A percentile compares a stretch with the other conserved stretches of the same genome.
These are phyloP conservation scores for Penicillium diatomitis DNA, from an alignment of 495 filamentous ascomycete genomes.

Conservation along the genomic window DNA sequence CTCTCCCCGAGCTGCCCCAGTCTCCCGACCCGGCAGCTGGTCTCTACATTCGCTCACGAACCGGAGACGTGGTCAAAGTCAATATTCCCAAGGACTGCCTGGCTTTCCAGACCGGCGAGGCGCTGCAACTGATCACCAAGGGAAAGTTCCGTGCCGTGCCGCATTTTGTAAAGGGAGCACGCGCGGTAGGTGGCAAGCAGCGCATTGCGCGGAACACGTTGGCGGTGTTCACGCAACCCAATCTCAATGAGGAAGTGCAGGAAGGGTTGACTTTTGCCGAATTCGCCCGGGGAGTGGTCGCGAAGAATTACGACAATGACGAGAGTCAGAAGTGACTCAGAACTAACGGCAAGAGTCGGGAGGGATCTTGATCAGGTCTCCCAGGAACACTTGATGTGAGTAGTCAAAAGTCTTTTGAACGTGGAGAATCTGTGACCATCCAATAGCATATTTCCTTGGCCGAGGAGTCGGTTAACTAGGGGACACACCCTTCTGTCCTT, in stretches of 20 bases:
- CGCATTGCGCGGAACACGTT: conserved; percentile 82
- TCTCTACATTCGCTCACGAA: conserved; percentile 83
- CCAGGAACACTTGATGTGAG: too few relatives aligned
- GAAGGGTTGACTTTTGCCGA: conserved; percentile 69
- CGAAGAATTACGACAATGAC: conserved; percentile 52
- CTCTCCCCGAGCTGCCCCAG: conserved; percentile 55
- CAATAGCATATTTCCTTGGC: too few relatives aligned
- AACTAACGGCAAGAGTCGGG: too few relatives aligned
- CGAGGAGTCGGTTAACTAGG: too few relatives aligned
- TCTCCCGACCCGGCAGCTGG: conserved; percentile 80
- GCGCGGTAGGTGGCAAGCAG: conserved; percentile 23
- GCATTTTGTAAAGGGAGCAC: conserved; percentile 80
- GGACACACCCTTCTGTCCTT: too few relatives aligned
- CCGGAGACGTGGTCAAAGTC: conserved; percentile 70
- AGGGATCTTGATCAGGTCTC: too few relatives aligned
- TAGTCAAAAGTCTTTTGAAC: too few relatives aligned
- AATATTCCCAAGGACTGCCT: conserved; percentile 84
- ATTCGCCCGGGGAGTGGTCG: conserved; percentile 78
- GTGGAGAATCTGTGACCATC: too few relatives aligned
- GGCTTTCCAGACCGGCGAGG: conserved; percentile 93
- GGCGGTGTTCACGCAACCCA: conserved; percentile 96
- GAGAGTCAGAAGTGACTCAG: too few relatives aligned
- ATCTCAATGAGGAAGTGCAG: conserved; percentile 76
- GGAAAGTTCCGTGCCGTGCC: conserved; percentile 91
- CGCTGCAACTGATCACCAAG: conserved; percentile 76